Conservation (phyloP, 1,139 yeast species). For the Debaryomyces singareniensis region DNA sequence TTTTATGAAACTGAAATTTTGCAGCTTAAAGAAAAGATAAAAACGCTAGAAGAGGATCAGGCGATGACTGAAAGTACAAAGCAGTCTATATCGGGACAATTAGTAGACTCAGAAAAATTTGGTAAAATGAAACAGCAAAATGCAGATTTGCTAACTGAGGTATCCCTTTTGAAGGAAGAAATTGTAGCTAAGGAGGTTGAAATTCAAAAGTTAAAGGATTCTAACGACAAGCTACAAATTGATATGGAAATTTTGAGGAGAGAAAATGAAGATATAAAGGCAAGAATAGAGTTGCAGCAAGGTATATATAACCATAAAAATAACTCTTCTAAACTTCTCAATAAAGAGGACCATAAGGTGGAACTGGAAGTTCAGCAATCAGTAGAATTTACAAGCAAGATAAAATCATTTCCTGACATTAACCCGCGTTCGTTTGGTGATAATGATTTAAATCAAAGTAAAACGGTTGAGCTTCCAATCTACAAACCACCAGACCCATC, state of each 20-base stretch:
- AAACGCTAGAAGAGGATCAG: not conserved
- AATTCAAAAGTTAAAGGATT: not conserved
- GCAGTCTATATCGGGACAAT: not conserved
- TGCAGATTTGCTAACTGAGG: not conserved
- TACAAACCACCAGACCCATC: conserved; percentile 42
- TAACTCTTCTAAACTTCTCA: not conserved
- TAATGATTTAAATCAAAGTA: conserved; percentile 10
- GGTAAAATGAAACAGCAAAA: not conserved
- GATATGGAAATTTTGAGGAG: not conserved
- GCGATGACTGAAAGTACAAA: not conserved
- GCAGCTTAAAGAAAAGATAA: conserved; percentile 8
- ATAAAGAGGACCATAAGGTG: not conserved
- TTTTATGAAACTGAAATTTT: conserved; percentile 21
- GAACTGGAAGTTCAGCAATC: not conserved
- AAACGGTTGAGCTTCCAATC: conserved; percentile 35
- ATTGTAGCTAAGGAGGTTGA: not conserved
- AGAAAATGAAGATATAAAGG: not conserved
- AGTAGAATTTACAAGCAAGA: not conserved
- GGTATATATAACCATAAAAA: not conserved
- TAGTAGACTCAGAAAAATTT: not conserved
- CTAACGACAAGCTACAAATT: not conserved
- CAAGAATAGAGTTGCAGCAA: not conserved
- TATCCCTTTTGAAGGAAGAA: not conserved
- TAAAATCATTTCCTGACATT: not conserved
- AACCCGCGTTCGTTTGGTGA: conserved; percentile 6